Base-by-base conservation (phyloP, 106 monocot genomes). In the Phalaenopsis aphrodite region DNA sequence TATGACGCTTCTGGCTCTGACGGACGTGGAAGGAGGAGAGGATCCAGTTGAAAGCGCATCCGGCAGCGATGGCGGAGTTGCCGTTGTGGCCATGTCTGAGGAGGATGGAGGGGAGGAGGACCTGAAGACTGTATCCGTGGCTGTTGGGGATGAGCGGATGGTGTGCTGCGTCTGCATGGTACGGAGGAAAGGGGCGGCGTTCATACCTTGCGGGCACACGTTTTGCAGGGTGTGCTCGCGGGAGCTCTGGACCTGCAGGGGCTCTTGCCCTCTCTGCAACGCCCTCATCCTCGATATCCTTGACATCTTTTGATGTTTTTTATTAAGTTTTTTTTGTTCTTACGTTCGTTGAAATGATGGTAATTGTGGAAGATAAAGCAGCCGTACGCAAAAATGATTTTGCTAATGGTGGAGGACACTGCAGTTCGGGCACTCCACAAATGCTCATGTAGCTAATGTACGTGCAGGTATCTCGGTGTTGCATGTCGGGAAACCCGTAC, bases 191-290 rank as follows among this genome's bases (percentile, higher is more conserved):
- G 93, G 95, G 0, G 91, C 93, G 36, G 93, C 91, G 23, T 96
- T 96, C 80, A 91, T 96, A 36, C 91, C 95, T 6, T 96, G 95
- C 82, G 95, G 95, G 9, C 95, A 96, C 85, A 91, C 95, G 55
- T 96, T 96, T 85, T 96, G 95, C 83, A 88, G 95, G 3, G 41
- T 83, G 8, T 96, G 95, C 85, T 88, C 95, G 2, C 78, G 95
- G 16, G 93, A 96, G 87, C 82, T 96, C 56, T 80, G 82, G 87
- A 66, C 85, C 66, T 81, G 81, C 71, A 86, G 95, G 15, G 95
- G 93, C 19, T 88, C 48, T 21, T 96, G 95, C 83, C 95, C 95
- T 1, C 87, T 93, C 61, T 96, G 95, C 85, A 90, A 90, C 77
- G 84, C 78, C n/a, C 58, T 79, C 77, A 90, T 96, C 48, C 75